phyloP scores from a whole-genome alignment of 768 basidiomycete species.

The Boletales sp. region DNA sequence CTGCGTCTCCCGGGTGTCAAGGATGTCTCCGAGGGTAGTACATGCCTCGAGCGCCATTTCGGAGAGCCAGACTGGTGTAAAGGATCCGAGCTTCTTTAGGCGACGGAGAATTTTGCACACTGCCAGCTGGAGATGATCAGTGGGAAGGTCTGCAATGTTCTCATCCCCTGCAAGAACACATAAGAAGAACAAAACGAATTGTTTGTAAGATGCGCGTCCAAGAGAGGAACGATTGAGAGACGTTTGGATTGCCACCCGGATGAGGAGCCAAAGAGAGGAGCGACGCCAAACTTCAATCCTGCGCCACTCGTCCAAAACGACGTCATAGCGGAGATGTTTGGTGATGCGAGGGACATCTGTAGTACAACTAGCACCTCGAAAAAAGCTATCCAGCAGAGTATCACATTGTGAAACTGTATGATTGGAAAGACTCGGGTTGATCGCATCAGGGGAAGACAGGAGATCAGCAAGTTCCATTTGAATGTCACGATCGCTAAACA shows the following conservation, averaged over 20 bases:
- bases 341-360: conserved; percentile 16
- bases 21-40: conserved; percentile 1
- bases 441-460: conserved; percentile 15
- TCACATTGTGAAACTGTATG: background rate
- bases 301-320: background rate
- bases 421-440: background rate
- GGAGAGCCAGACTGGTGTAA: conserved; percentile 31
- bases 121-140: conserved; percentile 24
- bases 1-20: background rate
- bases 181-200: conserved; percentile 43
- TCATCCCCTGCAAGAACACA: conserved; percentile 21
- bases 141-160: conserved; percentile 7
- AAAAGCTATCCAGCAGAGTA: conserved; percentile 22
- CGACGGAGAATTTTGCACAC: conserved; percentile 17
- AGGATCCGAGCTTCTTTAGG: conserved; percentile 10
- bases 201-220: conserved; percentile 37
- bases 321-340: conserved; percentile 18
- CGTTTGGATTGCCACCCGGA: conserved; percentile 29
- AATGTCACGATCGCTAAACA: conserved; percentile 11
- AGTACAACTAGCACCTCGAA: conserved; percentile 7
- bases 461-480: background rate
- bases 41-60: conserved; percentile 35
- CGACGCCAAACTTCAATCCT: conserved; percentile 17
- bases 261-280: conserved; percentile 31
- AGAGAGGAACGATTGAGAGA: conserved; percentile 4